These are phyloP conservation scores for Phytophthora idaei DNA, from an alignment of 352 stramenopile genomes.

Conservation along the genomic window DNA sequence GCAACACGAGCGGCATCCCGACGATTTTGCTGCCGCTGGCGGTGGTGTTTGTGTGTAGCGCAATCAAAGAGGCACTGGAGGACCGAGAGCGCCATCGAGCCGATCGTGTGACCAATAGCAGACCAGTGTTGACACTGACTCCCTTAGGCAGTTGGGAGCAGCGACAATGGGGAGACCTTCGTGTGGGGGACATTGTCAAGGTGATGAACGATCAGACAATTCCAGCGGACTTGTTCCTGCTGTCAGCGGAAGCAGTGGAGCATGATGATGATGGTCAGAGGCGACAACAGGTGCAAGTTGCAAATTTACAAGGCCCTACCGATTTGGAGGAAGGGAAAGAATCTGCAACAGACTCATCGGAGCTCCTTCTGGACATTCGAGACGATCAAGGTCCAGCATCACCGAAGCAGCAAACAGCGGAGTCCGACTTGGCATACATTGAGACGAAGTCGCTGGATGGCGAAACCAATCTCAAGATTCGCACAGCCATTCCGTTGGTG, in stretches of 20 bases:
- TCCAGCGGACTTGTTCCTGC: constrained; percentile 74
- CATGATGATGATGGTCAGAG: constrained; percentile 45
- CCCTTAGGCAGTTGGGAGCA: constrained; percentile 52
- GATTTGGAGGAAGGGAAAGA: constrained; percentile 25
- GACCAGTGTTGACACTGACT: constrained; percentile 55
- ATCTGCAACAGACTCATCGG: background rate
- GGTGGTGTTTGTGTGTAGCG: constrained; percentile 82
- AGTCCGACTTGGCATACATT: constrained; percentile 73
- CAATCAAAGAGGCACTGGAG: constrained; percentile 85
- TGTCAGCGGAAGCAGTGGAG: constrained; percentile 58
- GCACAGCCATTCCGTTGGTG: constrained; percentile 67
- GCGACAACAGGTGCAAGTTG: constrained; percentile 4
- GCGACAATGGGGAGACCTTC: constrained; percentile 66
- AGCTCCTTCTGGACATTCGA: background rate
- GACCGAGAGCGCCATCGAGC: constrained; percentile 80
- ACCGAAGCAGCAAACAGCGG: constrained; percentile 18
- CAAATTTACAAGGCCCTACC: background rate
- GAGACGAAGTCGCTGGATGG: constrained; percentile 88
- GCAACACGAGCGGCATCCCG: constrained; percentile 86
- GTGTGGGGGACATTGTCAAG: constrained; percentile 85
- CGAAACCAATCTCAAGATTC: constrained; percentile 88
- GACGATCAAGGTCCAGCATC: background rate
- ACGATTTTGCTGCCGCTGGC: constrained; percentile 76
- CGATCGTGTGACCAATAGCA: constrained; percentile 73
- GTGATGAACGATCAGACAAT: constrained; percentile 71